phyloP scores from a whole-genome alignment of 805 yeast genomes.

The Priceomyces haplophilus region DNA sequence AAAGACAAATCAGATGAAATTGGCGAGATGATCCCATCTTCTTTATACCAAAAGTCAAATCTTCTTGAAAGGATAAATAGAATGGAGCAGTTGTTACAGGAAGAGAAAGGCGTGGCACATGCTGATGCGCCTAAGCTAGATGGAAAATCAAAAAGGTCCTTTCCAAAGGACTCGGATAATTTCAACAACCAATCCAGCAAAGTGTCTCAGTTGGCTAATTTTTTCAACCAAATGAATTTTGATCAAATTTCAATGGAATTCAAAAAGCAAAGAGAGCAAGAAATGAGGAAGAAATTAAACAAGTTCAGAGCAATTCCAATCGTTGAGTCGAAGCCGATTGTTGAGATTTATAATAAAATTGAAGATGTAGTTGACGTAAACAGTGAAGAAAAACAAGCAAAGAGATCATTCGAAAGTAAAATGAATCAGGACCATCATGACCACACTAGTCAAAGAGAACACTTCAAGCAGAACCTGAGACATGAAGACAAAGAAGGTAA shows the following conservation, averaged over 20 bases:
- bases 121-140: constrained; percentile 5
- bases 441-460: not conserved
- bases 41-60: constrained; percentile 19
- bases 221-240: constrained; percentile 71
- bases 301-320: constrained; percentile 69
- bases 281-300: constrained; percentile 57
- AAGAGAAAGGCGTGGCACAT: constrained; percentile 8
- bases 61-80: constrained; percentile 24
- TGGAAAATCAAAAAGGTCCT: constrained; percentile 5
- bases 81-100: constrained; percentile 25
- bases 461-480: not conserved
- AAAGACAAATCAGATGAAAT: constrained; percentile 14
- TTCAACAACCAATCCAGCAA: constrained; percentile 14
- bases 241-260: constrained; percentile 82
- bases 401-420: constrained; percentile 4
- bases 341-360: constrained; percentile 83
- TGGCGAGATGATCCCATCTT: constrained; percentile 19
- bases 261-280: constrained; percentile 80
- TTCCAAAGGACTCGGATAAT: constrained; percentile 13
- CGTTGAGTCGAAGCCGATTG: constrained; percentile 77
- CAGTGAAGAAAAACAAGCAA: constrained; percentile 12
- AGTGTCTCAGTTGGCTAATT: constrained; percentile 64
- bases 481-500: constrained; percentile 3
- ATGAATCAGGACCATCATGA: not conserved
- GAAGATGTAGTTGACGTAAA: constrained; percentile 76